A percentile compares a stretch with the other conserved stretches of the same genome.
Conservation (phyloP, 1,284 basidiomycete genomes). For the Phylloboletellus chloephorus region DNA sequence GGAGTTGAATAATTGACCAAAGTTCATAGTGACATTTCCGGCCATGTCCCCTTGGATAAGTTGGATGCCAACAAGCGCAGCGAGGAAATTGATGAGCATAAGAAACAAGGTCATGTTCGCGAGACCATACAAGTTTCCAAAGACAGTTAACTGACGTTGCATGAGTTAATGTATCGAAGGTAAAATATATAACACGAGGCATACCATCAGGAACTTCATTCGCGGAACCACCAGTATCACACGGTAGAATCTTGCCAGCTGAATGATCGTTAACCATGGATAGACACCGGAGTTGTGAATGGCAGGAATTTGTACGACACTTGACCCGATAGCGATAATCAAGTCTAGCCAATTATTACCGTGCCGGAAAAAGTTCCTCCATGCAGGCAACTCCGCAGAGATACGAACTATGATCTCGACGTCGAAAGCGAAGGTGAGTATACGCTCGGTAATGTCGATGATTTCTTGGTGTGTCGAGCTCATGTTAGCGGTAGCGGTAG, state of each 20-base stretch:
- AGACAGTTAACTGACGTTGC: slow-evolving; percentile 66
- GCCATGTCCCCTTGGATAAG: slow-evolving; percentile 77
- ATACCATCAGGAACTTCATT: slow-evolving; percentile 75
- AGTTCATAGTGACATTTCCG: slow-evolving; percentile 60
- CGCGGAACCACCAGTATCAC: slow-evolving; percentile 87
- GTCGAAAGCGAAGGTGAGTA: slow-evolving; percentile 82
- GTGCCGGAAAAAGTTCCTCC: slow-evolving; percentile 71
- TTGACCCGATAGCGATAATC: slow-evolving; percentile 74
- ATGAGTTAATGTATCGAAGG: slow-evolving; percentile 6
- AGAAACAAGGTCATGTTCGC: slow-evolving; percentile 94
- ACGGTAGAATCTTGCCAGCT: slow-evolving; percentile 87
- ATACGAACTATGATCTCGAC: slow-evolving; percentile 83
- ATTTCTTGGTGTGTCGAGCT: slow-evolving; percentile 42
- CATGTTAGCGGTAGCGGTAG: slow-evolving; percentile 61
- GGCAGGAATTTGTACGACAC: slow-evolving; percentile 81
- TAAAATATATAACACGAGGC: slow-evolving; percentile 20
- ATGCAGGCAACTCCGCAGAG: slow-evolving; percentile 72
- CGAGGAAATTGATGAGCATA: slow-evolving; percentile 83
- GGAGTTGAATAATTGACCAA: slow-evolving; percentile 84
- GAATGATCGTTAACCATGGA: slow-evolving; percentile 90
- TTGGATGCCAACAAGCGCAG: slow-evolving; percentile 76
- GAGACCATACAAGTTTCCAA: slow-evolving; percentile 90
- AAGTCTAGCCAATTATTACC: slow-evolving; percentile 77
- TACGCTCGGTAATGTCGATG: slow-evolving; percentile 68
- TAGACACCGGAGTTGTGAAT: slow-evolving; percentile 68